Conservation (phyloP, 257 asterid genomes). For the Capsicum chinense region DNA sequence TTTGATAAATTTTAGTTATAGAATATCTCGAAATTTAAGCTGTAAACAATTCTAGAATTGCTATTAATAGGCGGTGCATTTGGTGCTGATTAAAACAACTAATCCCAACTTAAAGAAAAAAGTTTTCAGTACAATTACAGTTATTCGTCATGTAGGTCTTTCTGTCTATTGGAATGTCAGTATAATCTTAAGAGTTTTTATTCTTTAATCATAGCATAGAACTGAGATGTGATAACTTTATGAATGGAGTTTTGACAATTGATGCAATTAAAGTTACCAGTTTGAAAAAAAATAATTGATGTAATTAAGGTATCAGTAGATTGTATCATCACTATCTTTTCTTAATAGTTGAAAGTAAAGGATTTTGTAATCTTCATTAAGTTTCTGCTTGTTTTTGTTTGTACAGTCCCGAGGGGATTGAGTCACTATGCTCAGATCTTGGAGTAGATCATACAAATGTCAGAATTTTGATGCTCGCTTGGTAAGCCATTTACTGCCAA, state of each 20-base stretch:
- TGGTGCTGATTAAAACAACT: background rate
- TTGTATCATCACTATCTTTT: slow-evolving; percentile 16
- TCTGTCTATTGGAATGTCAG: background rate
- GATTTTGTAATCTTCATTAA: slow-evolving; percentile 33
- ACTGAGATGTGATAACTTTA: background rate
- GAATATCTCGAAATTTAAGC: background rate
- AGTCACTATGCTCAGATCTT: slow-evolving; percentile 78
- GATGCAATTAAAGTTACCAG: background rate
- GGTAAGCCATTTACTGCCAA: slow-evolving; percentile 54
- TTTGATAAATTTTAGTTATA: background rate
- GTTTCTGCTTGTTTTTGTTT: slow-evolving; percentile 24
- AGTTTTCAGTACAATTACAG: background rate
- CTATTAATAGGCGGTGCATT: background rate
- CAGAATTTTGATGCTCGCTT: slow-evolving; percentile 85
- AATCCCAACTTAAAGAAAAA: background rate
- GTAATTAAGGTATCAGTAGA: slow-evolving; percentile 14
- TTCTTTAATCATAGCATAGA: slow-evolving; percentile 1
- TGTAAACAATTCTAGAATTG: background rate
- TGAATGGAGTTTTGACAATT: background rate
- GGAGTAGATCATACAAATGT: slow-evolving; percentile 81
- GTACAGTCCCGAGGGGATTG: slow-evolving; percentile 91
- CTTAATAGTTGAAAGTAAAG: slow-evolving; percentile 16
- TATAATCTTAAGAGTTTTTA: background rate
- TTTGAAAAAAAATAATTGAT: background rate
- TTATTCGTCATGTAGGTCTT: background rate